Evolutionary conservation across 306 rosid species (phyloP).

Genomic region (Gynostemma pentaphyllum): DNA sequence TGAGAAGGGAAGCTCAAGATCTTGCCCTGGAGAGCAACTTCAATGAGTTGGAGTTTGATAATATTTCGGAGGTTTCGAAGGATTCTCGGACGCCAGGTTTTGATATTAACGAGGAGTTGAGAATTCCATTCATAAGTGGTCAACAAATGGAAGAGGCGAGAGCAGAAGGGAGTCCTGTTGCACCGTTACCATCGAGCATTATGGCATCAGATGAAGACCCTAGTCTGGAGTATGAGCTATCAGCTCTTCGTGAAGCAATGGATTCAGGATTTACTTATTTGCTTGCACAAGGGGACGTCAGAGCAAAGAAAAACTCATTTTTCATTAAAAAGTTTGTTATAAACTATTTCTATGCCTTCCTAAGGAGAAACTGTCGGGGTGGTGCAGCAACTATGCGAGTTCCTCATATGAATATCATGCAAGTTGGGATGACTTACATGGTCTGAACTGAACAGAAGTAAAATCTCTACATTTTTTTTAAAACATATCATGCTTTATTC

Average conservation of each 20-base stretch:
- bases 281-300: conserved; percentile 83
- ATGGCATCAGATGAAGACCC: conserved; percentile 69
- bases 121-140: conserved; percentile 52
- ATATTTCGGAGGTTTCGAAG: conserved; percentile 25
- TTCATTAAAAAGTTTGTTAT: conserved; percentile 71
- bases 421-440: conserved; percentile 89
- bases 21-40: conserved; percentile 45
- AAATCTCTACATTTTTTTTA: not conserved
- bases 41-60: conserved; percentile 29
- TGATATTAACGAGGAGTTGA: conserved; percentile 38
- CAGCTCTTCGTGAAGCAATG: conserved; percentile 77
- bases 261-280: conserved; percentile 90
- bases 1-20: conserved; percentile 83
- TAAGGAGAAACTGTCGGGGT: conserved; percentile 79
- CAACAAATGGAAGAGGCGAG: conserved; percentile 24
- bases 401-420: conserved; percentile 86
- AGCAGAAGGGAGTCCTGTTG: conserved; percentile 23
- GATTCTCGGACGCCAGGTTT: conserved; percentile 28
- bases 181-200: conserved; percentile 42
- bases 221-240: conserved; percentile 73
- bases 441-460: no score
- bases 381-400: conserved; percentile 78
- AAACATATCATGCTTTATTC: no score
- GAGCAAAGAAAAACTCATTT: conserved; percentile 80
- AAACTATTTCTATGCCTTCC: conserved; percentile 80